phyloP scores from a whole-genome alignment of 257 asterid species.

The Eucommia ulmoides region DNA sequence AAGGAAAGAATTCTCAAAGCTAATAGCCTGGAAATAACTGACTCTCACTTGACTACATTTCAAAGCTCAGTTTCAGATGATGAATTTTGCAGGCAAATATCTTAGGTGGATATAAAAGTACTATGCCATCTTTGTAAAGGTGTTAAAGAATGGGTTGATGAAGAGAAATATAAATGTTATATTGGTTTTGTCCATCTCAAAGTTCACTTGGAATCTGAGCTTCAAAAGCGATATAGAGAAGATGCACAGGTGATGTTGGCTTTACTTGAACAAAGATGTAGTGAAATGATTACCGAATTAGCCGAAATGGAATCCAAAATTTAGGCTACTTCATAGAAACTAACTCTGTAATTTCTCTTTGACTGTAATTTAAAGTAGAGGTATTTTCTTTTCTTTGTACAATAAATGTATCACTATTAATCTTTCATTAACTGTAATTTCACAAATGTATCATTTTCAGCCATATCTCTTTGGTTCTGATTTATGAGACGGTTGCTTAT shows the following conservation, averaged over 20 bases:
- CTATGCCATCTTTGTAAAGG: constrained; percentile 52
- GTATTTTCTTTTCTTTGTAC: too few relatives aligned
- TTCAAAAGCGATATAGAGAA: constrained; percentile 86
- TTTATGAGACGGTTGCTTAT: too few relatives aligned
- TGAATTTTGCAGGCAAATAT: constrained; percentile 84
- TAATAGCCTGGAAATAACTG: too few relatives aligned
- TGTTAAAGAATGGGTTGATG: constrained; percentile 85
- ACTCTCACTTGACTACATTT: too few relatives aligned
- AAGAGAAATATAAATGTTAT: constrained; percentile 70
- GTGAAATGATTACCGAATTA: constrained; percentile 64
- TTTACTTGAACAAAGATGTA: constrained; percentile 78
- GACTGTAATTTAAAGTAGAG: too few relatives aligned
- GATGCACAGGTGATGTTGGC: constrained; percentile 90
- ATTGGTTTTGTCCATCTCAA: constrained; percentile 78
- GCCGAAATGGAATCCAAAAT: constrained; percentile 58
- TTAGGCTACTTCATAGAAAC: constrained; percentile 72
- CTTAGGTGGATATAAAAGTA: constrained; percentile 72
- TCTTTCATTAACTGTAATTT: too few relatives aligned
- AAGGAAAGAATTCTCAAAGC: too few relatives aligned
- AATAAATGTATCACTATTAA: too few relatives aligned
- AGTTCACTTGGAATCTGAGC: constrained; percentile 84
- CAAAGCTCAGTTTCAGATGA: constrained; percentile 78
- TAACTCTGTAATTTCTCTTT: too few relatives aligned
- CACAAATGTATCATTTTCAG: too few relatives aligned
- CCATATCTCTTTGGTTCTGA: too few relatives aligned